Base-by-base conservation (phyloP, 495 filamentous ascomycete species). In the Neurospora sp. region DNA sequence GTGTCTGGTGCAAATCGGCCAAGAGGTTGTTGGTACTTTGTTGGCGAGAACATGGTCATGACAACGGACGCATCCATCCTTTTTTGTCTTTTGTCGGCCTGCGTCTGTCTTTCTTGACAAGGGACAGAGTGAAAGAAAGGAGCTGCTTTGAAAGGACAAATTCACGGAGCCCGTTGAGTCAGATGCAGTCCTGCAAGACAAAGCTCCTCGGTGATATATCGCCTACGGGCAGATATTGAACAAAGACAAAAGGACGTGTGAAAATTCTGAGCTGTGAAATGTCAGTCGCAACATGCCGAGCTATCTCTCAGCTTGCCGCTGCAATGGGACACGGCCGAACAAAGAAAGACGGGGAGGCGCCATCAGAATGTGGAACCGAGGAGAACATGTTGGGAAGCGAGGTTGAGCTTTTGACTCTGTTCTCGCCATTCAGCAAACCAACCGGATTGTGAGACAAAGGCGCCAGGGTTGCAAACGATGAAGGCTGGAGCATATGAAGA, bases 101-200 rank as follows among this genome's bases (percentile, higher is more conserved):
- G 27, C 27, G 53, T 65, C 53, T 65, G 27, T 65, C 53, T 65
- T 65, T 35, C 31, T 65, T 35, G 27, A 65, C 53, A 27, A 14
- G 53, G 14, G 27, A 5, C 12, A 22, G 53, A 61, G 27, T 65
- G 12, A 65, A 65, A 65, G 76, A 78, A 76, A 77, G 76, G 77
- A 74, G 75, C 39, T 37, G 31, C 39, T 35, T 11, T 68, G 42
- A 69, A 72, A 61, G 27, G 14, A 18, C 14, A 31, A 16, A 65
- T 35, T 37, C 53, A 35, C 14, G 27, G 53, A 65, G 27, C 39
- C 68, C 40, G 75, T 77, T 76, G 78, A 77, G 73, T 78, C 77
- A 79, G 72, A 76, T 53, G 73, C 72, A 75, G 71, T 46, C 27
- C 39, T 27, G 73, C 71, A 71, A 76, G 77, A 80, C 78, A 80